These are phyloP conservation scores for Neotropicomus parvogracilis DNA, from an alignment of 1,284 basidiomycete genomes.

Conservation along the genomic window DNA sequence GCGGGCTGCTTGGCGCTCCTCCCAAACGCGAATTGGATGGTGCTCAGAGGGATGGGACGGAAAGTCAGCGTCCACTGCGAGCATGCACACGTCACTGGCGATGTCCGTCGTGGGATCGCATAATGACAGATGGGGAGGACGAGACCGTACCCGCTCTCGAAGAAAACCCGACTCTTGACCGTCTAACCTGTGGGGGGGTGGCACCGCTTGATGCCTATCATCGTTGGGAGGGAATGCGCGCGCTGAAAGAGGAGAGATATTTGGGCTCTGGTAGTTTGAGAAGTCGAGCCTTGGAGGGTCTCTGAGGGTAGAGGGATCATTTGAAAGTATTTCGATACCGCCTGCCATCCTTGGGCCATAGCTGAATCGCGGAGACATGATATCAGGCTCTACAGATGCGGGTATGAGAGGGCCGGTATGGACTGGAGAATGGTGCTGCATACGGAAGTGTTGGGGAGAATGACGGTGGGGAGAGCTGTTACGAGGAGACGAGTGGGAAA, in stretches of 20 bases:
- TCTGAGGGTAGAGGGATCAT: slow-evolving; percentile 12
- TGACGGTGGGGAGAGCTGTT: slow-evolving; percentile 19
- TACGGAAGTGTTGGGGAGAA: slow-evolving; percentile 20
- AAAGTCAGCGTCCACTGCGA: background rate
- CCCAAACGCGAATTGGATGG: slow-evolving; percentile 30
- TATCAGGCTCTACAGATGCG: slow-evolving; percentile 3
- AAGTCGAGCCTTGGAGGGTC: slow-evolving; percentile 8
- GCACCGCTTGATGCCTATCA: slow-evolving; percentile 1
- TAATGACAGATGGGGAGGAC: slow-evolving; percentile 5
- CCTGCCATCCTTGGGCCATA: slow-evolving; percentile 28
- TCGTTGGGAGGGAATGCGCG: slow-evolving; percentile 9
- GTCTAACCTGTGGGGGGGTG: background rate
- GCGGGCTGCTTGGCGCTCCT: slow-evolving; percentile 14
- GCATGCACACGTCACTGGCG: background rate
- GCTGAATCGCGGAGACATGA: slow-evolving; percentile 21
- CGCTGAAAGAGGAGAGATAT: slow-evolving; percentile 13
- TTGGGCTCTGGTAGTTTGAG: slow-evolving; percentile 14
- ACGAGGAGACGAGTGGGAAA: slow-evolving; percentile 15
- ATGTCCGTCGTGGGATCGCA: background rate
- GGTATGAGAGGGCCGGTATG: background rate
- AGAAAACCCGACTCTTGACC: slow-evolving; percentile 6
- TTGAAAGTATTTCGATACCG: slow-evolving; percentile 24
- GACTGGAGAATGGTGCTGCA: slow-evolving; percentile 12
- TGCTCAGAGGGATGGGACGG: slow-evolving; percentile 8
- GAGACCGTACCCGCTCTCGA: slow-evolving; percentile 11